A percentile compares a stretch with the other conserved stretches of the same genome.
These are phyloP conservation scores for Chytridium lagenaria DNA, from an alignment of 371 early-diverging fungal genomes.

Conservation along the genomic window DNA sequence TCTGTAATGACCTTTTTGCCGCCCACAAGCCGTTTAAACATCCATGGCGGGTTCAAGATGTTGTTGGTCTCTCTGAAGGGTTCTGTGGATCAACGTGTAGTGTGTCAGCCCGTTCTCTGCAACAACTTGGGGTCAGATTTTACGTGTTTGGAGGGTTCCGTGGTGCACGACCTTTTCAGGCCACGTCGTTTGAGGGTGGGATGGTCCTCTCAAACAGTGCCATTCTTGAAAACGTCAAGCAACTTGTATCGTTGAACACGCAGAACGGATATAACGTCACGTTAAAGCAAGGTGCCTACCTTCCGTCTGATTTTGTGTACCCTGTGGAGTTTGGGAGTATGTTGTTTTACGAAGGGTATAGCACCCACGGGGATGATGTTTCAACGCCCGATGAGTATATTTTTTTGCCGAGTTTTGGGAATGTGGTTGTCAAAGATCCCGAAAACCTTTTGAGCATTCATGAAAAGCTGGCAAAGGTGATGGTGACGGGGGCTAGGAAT, in stretches of 20 bases:
- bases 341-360: not conserved
- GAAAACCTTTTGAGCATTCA: not conserved
- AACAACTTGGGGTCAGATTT: not conserved
- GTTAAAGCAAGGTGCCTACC: not conserved
- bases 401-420: not conserved
- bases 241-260: not conserved
- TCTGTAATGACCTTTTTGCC: not conserved
- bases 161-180: not conserved
- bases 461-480: constrained; percentile 5
- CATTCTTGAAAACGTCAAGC: not conserved
- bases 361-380: not conserved
- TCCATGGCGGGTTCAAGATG: not conserved
- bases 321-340: not conserved
- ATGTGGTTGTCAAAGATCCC: not conserved
- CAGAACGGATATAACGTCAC: not conserved
- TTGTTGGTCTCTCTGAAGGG: not conserved
- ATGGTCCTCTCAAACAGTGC: not conserved
- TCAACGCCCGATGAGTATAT: constrained; percentile 1
- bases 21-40: not conserved
- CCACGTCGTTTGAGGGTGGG: not conserved
- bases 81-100: not conserved
- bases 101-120: not conserved
- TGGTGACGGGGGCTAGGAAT: too few relatives aligned
- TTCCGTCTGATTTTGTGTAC: not conserved
- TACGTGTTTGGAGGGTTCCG: not conserved